Conservation (phyloP, 176 grass and related monocot genomes). For the Zea mays region DNA sequence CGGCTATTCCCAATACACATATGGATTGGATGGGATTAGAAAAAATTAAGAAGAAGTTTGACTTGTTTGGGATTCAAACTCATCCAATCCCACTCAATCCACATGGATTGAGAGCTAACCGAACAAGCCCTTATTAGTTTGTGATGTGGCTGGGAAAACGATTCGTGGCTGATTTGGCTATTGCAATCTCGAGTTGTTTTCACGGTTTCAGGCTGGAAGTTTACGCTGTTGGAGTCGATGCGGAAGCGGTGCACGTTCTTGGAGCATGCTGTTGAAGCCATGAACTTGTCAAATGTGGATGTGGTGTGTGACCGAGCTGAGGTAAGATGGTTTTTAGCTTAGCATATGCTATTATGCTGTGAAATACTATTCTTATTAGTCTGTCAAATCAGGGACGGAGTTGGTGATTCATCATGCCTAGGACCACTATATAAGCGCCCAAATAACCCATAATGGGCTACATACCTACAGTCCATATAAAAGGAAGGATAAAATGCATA, state of each 20-base stretch:
- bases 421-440: no score
- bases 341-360: neutral
- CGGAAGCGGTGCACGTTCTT: constrained; percentile 72
- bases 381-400: neutral
- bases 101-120: no score
- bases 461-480: neutral
- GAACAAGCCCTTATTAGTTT: neutral
- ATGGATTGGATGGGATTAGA: no score
- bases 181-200: constrained; percentile 1
- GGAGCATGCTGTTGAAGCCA: constrained; percentile 58
- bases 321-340: constrained; percentile 41
- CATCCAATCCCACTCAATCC: no score
- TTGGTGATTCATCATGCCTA: no score
- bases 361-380: neutral
- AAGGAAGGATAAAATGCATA: neutral
- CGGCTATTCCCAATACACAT: no score
- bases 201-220: constrained; percentile 62
- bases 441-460: neutral
- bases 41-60: no score
- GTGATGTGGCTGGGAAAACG: neutral
- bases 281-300: constrained; percentile 75
- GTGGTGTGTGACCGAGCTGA: constrained; percentile 83
- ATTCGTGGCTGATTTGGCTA: neutral
- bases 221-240: constrained; percentile 82
- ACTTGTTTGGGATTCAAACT: no score